Evolutionary conservation across 2,329 filamentous ascomycete species (phyloP).

Genomic region (Rutstroemia sp.): DNA sequence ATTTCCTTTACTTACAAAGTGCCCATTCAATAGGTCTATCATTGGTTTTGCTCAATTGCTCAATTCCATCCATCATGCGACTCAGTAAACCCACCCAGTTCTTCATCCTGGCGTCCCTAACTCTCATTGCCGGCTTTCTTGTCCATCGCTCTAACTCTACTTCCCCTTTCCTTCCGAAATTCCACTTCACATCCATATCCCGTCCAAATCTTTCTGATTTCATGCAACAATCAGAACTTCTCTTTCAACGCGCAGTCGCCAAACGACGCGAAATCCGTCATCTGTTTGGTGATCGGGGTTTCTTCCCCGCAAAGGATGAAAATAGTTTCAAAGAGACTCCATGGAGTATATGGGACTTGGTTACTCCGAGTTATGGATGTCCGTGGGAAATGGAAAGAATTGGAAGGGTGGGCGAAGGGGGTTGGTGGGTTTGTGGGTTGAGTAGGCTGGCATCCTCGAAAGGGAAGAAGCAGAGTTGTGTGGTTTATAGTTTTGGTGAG

Average conservation of each 20-base stretch:
- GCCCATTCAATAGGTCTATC: background rate
- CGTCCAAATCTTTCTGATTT: slow-evolving; percentile 2
- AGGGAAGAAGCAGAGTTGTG: slow-evolving; percentile 10
- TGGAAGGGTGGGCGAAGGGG: slow-evolving; percentile 34
- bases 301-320: slow-evolving; percentile 20
- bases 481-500: slow-evolving; percentile 8
- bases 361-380: slow-evolving; percentile 34
- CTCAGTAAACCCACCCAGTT: background rate
- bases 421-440: slow-evolving; percentile 38
- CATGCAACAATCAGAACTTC: background rate
- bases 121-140: background rate
- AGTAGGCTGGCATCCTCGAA: slow-evolving; percentile 26
- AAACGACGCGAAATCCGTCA: slow-evolving; percentile 2
- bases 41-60: background rate
- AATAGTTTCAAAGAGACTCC: slow-evolving; percentile 22
- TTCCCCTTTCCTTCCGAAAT: background rate
- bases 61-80: background rate
- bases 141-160: background rate
- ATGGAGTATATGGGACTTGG: slow-evolving; percentile 35
- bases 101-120: background rate
- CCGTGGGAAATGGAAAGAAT: slow-evolving; percentile 35
- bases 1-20: too few relatives aligned
- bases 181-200: slow-evolving; percentile 5
- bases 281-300: background rate
- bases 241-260: background rate